Base-by-base conservation (phyloP, 306 rosid species). In the Corylus americana region DNA sequence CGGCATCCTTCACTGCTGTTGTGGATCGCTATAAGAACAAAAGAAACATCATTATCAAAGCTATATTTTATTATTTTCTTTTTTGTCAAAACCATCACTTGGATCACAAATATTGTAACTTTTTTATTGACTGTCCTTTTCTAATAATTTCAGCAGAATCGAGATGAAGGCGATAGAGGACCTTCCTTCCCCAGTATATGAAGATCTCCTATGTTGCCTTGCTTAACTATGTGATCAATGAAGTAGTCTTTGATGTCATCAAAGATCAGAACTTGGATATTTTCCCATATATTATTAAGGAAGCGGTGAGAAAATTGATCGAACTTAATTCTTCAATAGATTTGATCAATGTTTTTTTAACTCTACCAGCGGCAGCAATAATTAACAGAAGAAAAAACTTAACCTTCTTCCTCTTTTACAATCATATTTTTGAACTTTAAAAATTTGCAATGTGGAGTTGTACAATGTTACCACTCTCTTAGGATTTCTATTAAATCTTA, bases 101-200 rank as follows among this genome's bases (percentile, higher is more conserved):
- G 14, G 18, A 62, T 62, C 3, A 12, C 16, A 29, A 62, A 62
- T 7, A 0, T 61, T 61, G 10, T 12, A 4, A 13, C 18, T 22
- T 17, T 7, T 11, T 45, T 58, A 5, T 5, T 44, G 3, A 7
- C 27, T 42, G 13, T 16, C 5, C 12, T 17, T 55, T 61, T 61
- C 37, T 13, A 29, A 9, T 61, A 61, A 3, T 8, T 57, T 11
- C 13, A 8, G 71, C 67, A 79, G 86, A 31, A 79, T 81, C 83
- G 59, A 75, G 39, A 39, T 54, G 35, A 49, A 70, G 47, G 88
- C 78, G 1, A 42, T 44, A 70, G 73, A 44, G 31, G 68, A 74
- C 37, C 78, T 85, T 74, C 83, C 83, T 22, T 22, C 25, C 25
- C 0, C 66, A 58, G 20, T 85, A 78, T 71, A 78, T 78, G 88